Base-by-base conservation (phyloP, 2,329 filamentous ascomycete genomes). In the Phialocephala sp. region DNA sequence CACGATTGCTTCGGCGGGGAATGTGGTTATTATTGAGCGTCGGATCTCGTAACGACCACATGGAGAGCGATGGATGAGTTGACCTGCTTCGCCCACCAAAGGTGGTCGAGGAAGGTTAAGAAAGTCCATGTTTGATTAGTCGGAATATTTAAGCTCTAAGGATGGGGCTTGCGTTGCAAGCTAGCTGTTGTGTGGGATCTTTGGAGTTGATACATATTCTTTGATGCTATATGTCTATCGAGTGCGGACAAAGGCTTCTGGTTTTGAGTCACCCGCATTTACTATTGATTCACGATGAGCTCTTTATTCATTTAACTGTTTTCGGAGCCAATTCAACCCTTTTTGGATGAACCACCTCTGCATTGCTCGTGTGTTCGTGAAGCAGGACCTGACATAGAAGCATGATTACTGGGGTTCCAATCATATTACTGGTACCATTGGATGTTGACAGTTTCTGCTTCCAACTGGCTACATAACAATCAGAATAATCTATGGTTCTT, bases 1-100 rank as follows among this genome's bases (percentile, higher is more conserved):
- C 1, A 67, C 65, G 11, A 67, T 60, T 15, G 65, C 65, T 24
- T 59, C 62, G 1, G 62, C 62, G 36, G 65, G 65, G 41, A 65
- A 67, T 22, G 18, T 57, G 37, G 39, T 27, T 15, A 63, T 24
- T 18, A 60, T 36, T 15, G 65, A 62, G n/a, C 47, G 35, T 14
- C 59, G 56, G 37, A 67, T 52, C 6, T 62, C 55, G 24, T 56
- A 64, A 5, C 59, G 52, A 27, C 59, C 45, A 35, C 63, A 62
- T 15, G 62, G 62, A 37, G 57, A 61, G 14, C 54, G 15, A 43
- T 37, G 55, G 54, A 64, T 20, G 39, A 67, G 37, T 22, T 55
- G 1, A 8, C 65, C 65, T 41, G 55, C 12, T 9, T 62, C 55
- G n/a, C 62, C 62, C 22, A 41, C n/a, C 27, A 62, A 54, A 20